phyloP scores from a whole-genome alignment of 805 yeast genomes.

The Scheffersomyces amazonensis region DNA sequence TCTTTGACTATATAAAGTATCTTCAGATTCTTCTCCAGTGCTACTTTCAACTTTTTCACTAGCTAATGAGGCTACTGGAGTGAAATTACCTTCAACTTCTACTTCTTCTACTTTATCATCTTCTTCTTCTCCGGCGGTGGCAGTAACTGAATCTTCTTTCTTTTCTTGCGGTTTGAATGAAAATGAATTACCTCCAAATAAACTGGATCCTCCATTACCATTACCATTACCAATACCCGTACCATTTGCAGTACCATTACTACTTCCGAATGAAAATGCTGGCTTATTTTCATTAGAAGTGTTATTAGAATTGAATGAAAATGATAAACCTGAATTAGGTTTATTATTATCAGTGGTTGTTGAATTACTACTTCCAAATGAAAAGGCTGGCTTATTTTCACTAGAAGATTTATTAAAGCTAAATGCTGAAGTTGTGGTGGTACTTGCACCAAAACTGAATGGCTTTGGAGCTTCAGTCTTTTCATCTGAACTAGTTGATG shows the following conservation, averaged over 20 bases:
- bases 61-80: conserved; percentile 28
- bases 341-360: conserved; percentile 1
- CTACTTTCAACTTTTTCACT: conserved; percentile 48
- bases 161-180: not conserved
- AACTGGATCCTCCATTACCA: not conserved
- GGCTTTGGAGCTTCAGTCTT: conserved; percentile 3
- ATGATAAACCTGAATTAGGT: conserved; percentile 18
- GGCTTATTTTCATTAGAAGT: conserved; percentile 7
- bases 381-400: conserved; percentile 11
- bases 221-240: too few relatives aligned
- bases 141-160: not conserved
- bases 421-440: not conserved
- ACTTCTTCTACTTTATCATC: conserved; percentile 33
- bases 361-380: conserved; percentile 10
- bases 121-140: not conserved
- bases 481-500: not conserved
- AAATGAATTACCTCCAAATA: conserved; percentile 1
- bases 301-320: conserved; percentile 21
- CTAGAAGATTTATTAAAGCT: conserved; percentile 1
- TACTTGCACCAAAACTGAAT: conserved; percentile 5
- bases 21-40: conserved; percentile 89
- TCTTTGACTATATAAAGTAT: conserved; percentile 56
- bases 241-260: too few relatives aligned
- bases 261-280: conserved; percentile 12
- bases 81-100: conserved; percentile 47